phyloP scores from a whole-genome alignment of 2,329 filamentous ascomycete genomes.

The Aureobasidium musti region DNA sequence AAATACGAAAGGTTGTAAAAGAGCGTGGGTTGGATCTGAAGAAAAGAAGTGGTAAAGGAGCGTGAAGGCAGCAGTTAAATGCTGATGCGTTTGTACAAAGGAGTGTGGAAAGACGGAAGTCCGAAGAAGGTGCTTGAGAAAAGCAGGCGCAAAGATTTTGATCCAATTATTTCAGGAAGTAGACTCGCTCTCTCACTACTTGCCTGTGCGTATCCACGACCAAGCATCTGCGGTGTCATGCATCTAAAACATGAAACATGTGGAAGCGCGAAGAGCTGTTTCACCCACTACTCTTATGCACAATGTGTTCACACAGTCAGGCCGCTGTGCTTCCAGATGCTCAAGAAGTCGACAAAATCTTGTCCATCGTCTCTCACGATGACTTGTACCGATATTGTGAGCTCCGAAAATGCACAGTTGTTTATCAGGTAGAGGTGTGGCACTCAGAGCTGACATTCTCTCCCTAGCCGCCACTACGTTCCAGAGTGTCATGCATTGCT shows the following conservation, averaged over 20 bases:
- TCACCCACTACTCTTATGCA: constrained; percentile 19
- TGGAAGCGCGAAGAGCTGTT: constrained; percentile 17
- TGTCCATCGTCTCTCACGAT: too few relatives aligned
- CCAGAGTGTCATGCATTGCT: too few relatives aligned
- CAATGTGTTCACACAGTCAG: background rate
- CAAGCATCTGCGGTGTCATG: constrained; percentile 20
- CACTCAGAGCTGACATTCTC: too few relatives aligned
- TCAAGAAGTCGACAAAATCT: too few relatives aligned
- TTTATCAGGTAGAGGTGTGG: too few relatives aligned
- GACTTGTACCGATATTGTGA: too few relatives aligned
- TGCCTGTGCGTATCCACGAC: background rate
- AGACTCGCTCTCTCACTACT: background rate
- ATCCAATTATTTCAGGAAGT: constrained; percentile 15
- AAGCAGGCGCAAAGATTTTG: constrained; percentile 10
- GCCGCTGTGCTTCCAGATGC: too few relatives aligned
- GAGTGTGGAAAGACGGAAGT: constrained; percentile 22
- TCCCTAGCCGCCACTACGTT: too few relatives aligned
- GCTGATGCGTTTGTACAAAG: constrained; percentile 18
- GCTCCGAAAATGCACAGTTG: too few relatives aligned
- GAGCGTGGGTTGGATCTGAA: constrained; percentile 12
- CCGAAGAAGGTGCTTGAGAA: constrained; percentile 3
- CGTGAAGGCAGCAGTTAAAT: constrained; percentile 21
- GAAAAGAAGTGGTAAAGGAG: constrained; percentile 5
- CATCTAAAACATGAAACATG: constrained; percentile 24
- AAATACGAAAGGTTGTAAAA: constrained; percentile 11